These are phyloP conservation scores for Berkeleyomyces basicola DNA, from an alignment of 2,329 filamentous ascomycete genomes.

Conservation along the genomic window DNA sequence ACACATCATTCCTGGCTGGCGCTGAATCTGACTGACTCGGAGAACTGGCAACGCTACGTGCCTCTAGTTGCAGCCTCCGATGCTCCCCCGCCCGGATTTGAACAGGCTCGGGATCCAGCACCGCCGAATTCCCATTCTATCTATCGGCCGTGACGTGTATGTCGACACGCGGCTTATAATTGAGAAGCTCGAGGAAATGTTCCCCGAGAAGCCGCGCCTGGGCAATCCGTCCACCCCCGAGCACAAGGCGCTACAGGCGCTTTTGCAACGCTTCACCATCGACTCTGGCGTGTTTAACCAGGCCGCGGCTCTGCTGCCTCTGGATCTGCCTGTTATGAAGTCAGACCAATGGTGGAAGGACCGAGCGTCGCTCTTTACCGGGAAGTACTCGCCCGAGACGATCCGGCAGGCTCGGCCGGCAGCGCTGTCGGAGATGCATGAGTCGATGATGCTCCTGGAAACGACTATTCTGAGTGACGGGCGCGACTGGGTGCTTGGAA, in stretches of 20 bases:
- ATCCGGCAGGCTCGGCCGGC: slow-evolving; percentile 28
- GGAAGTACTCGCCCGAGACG: slow-evolving; percentile 17
- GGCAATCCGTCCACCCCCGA: slow-evolving; percentile 23
- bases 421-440: slow-evolving; percentile 36
- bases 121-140: slow-evolving; percentile 51
- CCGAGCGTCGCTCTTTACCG: slow-evolving; percentile 24
- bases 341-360: slow-evolving; percentile 46
- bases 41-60: background rate
- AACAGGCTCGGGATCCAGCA: slow-evolving; percentile 44
- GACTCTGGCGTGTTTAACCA: slow-evolving; percentile 41
- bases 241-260: slow-evolving; percentile 18
- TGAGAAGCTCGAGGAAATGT: slow-evolving; percentile 41
- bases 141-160: slow-evolving; percentile 52
- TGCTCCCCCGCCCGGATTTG: slow-evolving; percentile 50
- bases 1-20: background rate
- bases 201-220: slow-evolving; percentile 27
- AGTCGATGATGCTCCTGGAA: slow-evolving; percentile 43
- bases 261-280: slow-evolving; percentile 39
- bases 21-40: too few species aligned
- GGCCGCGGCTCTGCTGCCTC: slow-evolving; percentile 39
- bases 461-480: slow-evolving; percentile 45
- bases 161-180: slow-evolving; percentile 54
- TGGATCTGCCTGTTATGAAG: slow-evolving; percentile 33
- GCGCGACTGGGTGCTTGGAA: slow-evolving; percentile 45
- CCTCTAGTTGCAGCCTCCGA: slow-evolving; percentile 44